Percentiles rank a stretch among this genome's conserved stretches.
phyloP scores from a whole-genome alignment of 768 basidiomycete genomes.

The Cystobasidium onofrii region DNA sequence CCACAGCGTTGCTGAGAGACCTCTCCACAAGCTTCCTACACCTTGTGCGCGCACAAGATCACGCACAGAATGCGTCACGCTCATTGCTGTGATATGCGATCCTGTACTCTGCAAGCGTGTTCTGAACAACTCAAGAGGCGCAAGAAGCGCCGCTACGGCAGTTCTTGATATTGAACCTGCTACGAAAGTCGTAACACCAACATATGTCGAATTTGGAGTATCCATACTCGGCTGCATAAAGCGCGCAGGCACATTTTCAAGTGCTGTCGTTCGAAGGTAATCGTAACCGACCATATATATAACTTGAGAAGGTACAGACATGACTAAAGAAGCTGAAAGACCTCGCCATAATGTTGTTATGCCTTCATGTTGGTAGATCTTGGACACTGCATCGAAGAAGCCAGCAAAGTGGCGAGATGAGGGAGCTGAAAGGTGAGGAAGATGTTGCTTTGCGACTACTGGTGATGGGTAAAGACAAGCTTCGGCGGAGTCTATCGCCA shows the following conservation, averaged over 20 bases:
- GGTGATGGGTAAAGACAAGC: constrained; percentile 30
- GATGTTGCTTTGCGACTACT: constrained; percentile 2
- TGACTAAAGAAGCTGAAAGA: constrained; percentile 78
- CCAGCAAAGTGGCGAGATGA: constrained; percentile 73
- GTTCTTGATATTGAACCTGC: constrained; percentile 79
- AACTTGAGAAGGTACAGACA: constrained; percentile 84
- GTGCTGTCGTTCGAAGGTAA: constrained; percentile 51
- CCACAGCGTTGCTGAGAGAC: constrained; percentile 85
- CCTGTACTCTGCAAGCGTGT: constrained; percentile 80
- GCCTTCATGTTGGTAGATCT: constrained; percentile 75
- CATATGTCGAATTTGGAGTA: constrained; percentile 20
- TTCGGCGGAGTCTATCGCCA: not conserved
- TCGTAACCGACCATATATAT: constrained; percentile 95
- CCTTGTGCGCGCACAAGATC: constrained; percentile 52
- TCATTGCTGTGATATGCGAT: not conserved
- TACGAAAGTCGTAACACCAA: constrained; percentile 58
- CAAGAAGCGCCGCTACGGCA: constrained; percentile 64
- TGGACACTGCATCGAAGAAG: constrained; percentile 72
- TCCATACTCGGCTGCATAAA: constrained; percentile 1
- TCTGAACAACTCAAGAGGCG: constrained; percentile 84
- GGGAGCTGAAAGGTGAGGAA: constrained; percentile 43
- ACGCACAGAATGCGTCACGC: constrained; percentile 14
- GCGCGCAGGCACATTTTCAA: constrained; percentile 32
- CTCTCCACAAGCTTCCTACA: constrained; percentile 70
- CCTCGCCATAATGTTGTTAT: constrained; percentile 88